Percentiles rank a stretch among this genome's conserved stretches.
phyloP scores from a whole-genome alignment of 2,329 filamentous ascomycete genomes.

The Sporothrix curviconia region DNA sequence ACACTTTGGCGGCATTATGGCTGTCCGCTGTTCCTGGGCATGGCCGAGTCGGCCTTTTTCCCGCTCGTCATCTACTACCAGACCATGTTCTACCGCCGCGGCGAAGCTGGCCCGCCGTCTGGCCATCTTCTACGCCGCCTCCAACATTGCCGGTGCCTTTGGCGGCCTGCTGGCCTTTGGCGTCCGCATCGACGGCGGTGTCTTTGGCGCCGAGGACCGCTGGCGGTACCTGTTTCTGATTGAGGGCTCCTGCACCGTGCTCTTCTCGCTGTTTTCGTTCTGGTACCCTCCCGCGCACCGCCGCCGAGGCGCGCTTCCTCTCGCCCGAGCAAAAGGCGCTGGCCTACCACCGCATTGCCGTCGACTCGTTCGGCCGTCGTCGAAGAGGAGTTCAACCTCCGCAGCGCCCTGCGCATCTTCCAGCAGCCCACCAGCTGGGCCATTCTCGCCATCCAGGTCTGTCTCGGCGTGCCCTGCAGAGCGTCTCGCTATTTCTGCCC shows the following conservation, averaged over 20 bases:
- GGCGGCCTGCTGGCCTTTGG: conserved; percentile 33
- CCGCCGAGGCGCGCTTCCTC: conserved; percentile 55
- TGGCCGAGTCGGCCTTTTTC: conserved; percentile 35
- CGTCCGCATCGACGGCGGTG: conserved; percentile 37
- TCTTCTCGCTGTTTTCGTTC: conserved; percentile 58
- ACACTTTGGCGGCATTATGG: conserved; percentile 22
- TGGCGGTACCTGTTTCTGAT: conserved; percentile 51
- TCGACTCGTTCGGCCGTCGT: conserved; percentile 64
- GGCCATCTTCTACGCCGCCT: conserved; percentile 49
- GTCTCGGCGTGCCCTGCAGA: conserved; percentile 55
- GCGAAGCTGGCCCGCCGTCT: conserved; percentile 64
- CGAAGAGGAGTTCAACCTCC: conserved; percentile 45
- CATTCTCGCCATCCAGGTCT: conserved; percentile 50
- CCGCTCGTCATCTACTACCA: conserved; percentile 36
- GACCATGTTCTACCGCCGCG: conserved; percentile 65
- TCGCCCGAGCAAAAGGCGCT: conserved; percentile 59
- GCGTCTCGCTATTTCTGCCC: conserved; percentile 31
- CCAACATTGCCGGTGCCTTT: conserved; percentile 20
- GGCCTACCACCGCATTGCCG: conserved; percentile 66
- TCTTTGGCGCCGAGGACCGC: conserved; percentile 31
- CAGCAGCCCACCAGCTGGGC: conserved; percentile 41
- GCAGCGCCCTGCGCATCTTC: conserved; percentile 47
- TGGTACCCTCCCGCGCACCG: conserved; percentile 61
- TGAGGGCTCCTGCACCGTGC: conserved; percentile 50
- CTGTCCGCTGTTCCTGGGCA: conserved; percentile 59